A percentile compares a stretch with the other conserved stretches of the same genome.
Conservation (phyloP, 2,329 filamentous ascomycete species). For the Colletotrichum endophyticum region DNA sequence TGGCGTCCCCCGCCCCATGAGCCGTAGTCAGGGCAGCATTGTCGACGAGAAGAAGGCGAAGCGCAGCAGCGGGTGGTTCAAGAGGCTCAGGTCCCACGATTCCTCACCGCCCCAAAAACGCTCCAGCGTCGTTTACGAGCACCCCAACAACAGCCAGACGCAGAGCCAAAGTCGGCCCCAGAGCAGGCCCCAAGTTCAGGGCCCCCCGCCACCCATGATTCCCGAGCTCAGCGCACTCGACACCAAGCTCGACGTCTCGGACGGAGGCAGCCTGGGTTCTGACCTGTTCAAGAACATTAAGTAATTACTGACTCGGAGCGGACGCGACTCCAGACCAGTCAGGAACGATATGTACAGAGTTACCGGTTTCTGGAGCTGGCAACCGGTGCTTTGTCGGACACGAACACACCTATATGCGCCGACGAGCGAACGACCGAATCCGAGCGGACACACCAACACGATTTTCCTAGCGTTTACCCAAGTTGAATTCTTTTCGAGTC, state of each 20-base stretch:
- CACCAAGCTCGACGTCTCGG: slow-evolving; percentile 49
- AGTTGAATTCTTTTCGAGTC: slow-evolving; percentile 24
- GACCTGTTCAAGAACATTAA: slow-evolving; percentile 67
- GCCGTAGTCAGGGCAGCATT: slow-evolving; percentile 53
- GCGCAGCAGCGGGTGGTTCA: slow-evolving; percentile 65
- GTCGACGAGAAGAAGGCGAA: slow-evolving; percentile 59
- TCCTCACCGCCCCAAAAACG: slow-evolving; percentile 39
- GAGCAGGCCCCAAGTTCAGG: slow-evolving; percentile 35
- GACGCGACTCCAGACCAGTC: neutral
- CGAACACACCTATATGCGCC: slow-evolving; percentile 14
- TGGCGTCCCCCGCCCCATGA: slow-evolving; percentile 48
- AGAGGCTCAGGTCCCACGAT: slow-evolving; percentile 51
- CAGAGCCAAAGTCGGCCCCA: slow-evolving; percentile 3
- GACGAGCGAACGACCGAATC: slow-evolving; percentile 24
- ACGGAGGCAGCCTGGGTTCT: slow-evolving; percentile 50
- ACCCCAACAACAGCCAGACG: slow-evolving; percentile 27
- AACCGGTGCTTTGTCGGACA: slow-evolving; percentile 10
- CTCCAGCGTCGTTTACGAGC: slow-evolving; percentile 47
- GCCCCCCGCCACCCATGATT: slow-evolving; percentile 65
- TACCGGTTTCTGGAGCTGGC: slow-evolving; percentile 12
- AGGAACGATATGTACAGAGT: neutral
- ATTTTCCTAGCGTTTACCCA: slow-evolving; percentile 25
- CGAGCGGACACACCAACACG: slow-evolving; percentile 20
- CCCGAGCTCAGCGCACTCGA: slow-evolving; percentile 61
- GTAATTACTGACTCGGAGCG: slow-evolving; percentile 33